Evolutionary conservation across 768 basidiomycete species (phyloP).

Genomic region (Tylopilus intermedius): DNA sequence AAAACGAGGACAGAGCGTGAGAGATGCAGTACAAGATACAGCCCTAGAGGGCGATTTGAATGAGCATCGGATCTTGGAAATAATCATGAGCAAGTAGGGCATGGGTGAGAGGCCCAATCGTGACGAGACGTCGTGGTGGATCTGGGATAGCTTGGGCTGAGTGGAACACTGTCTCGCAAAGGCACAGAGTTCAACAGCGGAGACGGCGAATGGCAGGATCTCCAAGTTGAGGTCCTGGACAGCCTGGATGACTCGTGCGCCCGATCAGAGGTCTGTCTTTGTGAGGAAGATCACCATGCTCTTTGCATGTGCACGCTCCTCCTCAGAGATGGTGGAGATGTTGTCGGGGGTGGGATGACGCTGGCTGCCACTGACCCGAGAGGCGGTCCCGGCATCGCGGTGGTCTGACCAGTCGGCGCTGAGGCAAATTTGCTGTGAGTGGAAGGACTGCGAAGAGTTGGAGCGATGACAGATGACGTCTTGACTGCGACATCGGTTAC

Average conservation of each 20-base stretch:
- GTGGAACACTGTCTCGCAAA: slow-evolving; percentile 42
- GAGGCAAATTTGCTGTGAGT: slow-evolving; percentile 29
- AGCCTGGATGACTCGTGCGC: slow-evolving; percentile 72
- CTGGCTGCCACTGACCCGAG: slow-evolving; percentile 14
- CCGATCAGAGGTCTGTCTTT: slow-evolving; percentile 69
- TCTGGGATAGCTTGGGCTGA: slow-evolving; percentile 42
- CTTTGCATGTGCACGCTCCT: slow-evolving; percentile 54
- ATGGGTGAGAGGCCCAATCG: slow-evolving; percentile 62
- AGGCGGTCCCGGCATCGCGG: slow-evolving; percentile 12
- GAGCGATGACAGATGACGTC: slow-evolving; percentile 26
- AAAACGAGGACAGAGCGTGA: slow-evolving; percentile 64
- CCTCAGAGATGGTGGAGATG: slow-evolving; percentile 37
- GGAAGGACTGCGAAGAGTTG: slow-evolving; percentile 27
- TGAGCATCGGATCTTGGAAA: slow-evolving; percentile 68
- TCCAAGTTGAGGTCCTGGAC: slow-evolving; percentile 78
- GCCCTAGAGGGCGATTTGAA: slow-evolving; percentile 72
- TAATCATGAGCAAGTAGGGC: slow-evolving; percentile 63
- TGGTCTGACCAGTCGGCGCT: slow-evolving; percentile 32
- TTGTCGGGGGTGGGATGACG: slow-evolving; percentile 19
- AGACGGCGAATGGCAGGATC: slow-evolving; percentile 74
- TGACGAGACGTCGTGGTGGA: slow-evolving; percentile 54
- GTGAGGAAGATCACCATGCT: slow-evolving; percentile 67
- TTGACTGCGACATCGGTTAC: slow-evolving; percentile 28
- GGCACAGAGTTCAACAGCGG: slow-evolving; percentile 63
- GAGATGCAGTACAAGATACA: slow-evolving; percentile 63